phyloP scores from a whole-genome alignment of 192 early-diverging fungal genomes.

The Martensiomyces pterosporus region DNA sequence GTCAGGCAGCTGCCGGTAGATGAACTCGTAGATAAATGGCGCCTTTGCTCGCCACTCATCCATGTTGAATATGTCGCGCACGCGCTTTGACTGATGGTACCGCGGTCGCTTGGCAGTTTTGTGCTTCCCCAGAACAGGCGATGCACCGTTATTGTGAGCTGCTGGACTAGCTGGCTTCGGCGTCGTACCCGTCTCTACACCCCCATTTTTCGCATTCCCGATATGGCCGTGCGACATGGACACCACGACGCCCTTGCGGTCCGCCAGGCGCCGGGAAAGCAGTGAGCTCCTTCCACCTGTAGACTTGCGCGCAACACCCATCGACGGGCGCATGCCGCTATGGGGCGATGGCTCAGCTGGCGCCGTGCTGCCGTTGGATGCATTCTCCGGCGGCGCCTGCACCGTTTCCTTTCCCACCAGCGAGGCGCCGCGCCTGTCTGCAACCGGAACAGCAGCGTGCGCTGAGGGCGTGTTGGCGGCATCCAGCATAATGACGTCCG shows the following conservation, averaged over 20 bases:
- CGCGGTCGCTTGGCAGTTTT: too few species aligned
- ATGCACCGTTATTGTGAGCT: too few species aligned
- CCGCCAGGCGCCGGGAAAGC: neutral
- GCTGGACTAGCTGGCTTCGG: too few species aligned
- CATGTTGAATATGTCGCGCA: constrained; percentile 13
- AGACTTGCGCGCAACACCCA: constrained; percentile 7
- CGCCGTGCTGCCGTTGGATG: neutral
- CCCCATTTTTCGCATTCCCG: too few species aligned
- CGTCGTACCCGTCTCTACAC: too few species aligned
- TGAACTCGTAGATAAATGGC: constrained; percentile 34
- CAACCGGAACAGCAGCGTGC: too few species aligned
- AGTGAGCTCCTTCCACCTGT: constrained; percentile 2
- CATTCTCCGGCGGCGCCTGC: neutral
- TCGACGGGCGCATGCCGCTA: neutral
- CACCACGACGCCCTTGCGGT: constrained; percentile 7
- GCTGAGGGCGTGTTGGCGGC: too few species aligned
- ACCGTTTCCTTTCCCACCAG: too few species aligned
- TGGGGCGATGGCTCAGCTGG: neutral
- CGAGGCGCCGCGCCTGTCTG: too few species aligned
- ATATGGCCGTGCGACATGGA: too few species aligned
- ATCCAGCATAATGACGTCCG: constrained; percentile 14
- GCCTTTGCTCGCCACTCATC: constrained; percentile 16
- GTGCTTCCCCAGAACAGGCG: too few species aligned
- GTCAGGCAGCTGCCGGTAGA: constrained; percentile 26
- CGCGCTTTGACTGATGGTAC: neutral